Percentiles rank a stretch among this genome's conserved stretches.
Evolutionary conservation across 352 stramenopile species (phyloP).

Genomic region (Albugo candida): DNA sequence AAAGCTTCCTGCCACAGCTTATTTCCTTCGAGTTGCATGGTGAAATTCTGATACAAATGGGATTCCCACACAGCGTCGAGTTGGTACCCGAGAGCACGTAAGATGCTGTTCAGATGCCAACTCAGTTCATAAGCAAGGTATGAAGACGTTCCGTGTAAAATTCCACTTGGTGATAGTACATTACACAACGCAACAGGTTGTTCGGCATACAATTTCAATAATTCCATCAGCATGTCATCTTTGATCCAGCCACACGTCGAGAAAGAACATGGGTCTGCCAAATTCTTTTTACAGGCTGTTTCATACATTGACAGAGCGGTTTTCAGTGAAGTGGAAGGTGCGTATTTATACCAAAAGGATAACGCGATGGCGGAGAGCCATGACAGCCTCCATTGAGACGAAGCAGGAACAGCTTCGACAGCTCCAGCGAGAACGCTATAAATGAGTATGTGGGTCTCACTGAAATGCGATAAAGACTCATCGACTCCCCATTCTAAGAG

Average conservation of each 20-base stretch:
- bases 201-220: conserved; percentile 50
- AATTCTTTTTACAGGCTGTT: conserved; percentile 16
- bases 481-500: conserved; percentile 35
- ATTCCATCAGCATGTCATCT: conserved; percentile 36
- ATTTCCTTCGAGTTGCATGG: conserved; percentile 43
- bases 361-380: conserved; percentile 43
- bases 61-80: conserved; percentile 56
- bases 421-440: conserved; percentile 45
- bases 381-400: conserved; percentile 13
- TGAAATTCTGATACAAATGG: conserved; percentile 65
- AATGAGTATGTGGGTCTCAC: conserved; percentile 28
- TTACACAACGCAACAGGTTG: conserved; percentile 27
- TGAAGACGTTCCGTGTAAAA: conserved; percentile 8
- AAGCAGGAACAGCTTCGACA: conserved; percentile 30
- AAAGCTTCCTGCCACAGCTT: conserved; percentile 48
- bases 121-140: conserved; percentile 56
- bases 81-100: conserved; percentile 51
- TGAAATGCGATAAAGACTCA: conserved; percentile 30
- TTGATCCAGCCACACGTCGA: conserved; percentile 22
- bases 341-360: conserved; percentile 50
- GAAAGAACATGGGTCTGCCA: conserved; percentile 13
- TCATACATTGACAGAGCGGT: conserved; percentile 19
- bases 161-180: conserved; percentile 38
- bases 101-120: conserved; percentile 57
- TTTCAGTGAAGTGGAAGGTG: conserved; percentile 24